phyloP scores from a whole-genome alignment of 78 protist species.

The Dictyostelium intermedium region DNA sequence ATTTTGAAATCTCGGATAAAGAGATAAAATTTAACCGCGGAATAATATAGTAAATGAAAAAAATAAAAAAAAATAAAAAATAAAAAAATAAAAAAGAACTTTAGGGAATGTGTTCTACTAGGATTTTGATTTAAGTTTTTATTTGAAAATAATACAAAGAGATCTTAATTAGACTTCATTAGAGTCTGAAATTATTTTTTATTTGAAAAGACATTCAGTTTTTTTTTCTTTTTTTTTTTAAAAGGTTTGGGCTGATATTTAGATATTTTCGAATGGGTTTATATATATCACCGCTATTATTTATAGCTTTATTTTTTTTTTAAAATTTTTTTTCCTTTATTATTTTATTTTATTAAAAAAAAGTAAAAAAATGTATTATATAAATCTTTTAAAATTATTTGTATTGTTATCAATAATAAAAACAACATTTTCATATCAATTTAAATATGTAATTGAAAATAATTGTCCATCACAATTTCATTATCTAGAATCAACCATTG shows the following conservation, averaged over 20 bases:
- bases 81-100: not conserved
- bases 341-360: too few species aligned
- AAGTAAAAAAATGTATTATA: not conserved
- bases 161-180: not conserved
- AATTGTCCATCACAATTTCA: not conserved
- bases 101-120: not conserved
- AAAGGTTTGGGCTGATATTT: not conserved
- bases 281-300: not conserved
- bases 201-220: not conserved
- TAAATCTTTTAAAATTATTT: too few species aligned
- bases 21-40: not conserved
- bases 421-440: not conserved
- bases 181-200: not conserved
- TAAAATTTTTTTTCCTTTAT: too few species aligned
- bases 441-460: not conserved
- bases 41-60: not conserved
- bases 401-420: not conserved
- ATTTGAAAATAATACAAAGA: not conserved
- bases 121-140: not conserved
- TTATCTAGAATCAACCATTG: not conserved
- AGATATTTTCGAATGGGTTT: not conserved
- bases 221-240: too few species aligned
- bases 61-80: too few species aligned
- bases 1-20: too few species aligned
- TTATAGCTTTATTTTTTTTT: too few species aligned